A percentile compares a stretch with the other conserved stretches of the same genome.
Conservation (phyloP, 2,329 filamentous ascomycete genomes). For the Thielaviopsis musarum region DNA sequence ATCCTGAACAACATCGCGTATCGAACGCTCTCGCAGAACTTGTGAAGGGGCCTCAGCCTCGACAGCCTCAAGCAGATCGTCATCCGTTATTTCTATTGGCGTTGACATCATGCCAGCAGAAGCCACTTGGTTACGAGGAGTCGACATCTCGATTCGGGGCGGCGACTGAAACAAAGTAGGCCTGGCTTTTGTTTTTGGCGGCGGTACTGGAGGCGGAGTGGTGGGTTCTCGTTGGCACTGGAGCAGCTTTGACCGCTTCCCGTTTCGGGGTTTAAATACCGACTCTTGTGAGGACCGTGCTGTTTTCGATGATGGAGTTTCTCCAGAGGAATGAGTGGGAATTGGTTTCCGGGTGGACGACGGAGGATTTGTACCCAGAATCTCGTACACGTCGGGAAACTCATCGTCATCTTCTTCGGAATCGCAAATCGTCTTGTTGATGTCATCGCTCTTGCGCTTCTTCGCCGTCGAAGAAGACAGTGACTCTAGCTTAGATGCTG, state of each 20-base stretch:
- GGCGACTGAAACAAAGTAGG: neutral
- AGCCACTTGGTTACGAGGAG: slow-evolving; percentile 10
- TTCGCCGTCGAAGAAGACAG: slow-evolving; percentile 24
- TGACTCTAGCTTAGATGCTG: slow-evolving; percentile 21
- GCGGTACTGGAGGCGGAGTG: slow-evolving; percentile 7
- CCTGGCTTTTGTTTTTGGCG: neutral
- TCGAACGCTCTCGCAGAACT: slow-evolving; percentile 14
- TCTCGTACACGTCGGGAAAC: slow-evolving; percentile 37
- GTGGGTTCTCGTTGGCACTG: slow-evolving; percentile 13
- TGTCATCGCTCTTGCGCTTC: slow-evolving; percentile 36
- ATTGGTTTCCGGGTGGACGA: slow-evolving; percentile 18
- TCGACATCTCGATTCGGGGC: neutral
- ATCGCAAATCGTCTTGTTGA: slow-evolving; percentile 16
- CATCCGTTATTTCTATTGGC: neutral
- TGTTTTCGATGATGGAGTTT: neutral
- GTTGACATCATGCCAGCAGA: slow-evolving; percentile 11
- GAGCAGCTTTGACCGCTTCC: slow-evolving; percentile 7
- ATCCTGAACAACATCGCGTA: slow-evolving; percentile 32
- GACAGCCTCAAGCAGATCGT: neutral
- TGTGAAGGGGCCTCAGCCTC: neutral
- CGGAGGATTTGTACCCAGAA: slow-evolving; percentile 25
- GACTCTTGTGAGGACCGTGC: neutral
- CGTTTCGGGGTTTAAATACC: neutral
- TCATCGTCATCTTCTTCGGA: slow-evolving; percentile 24
- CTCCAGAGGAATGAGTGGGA: neutral